These are phyloP conservation scores for Polyporus tsugae DNA, from an alignment of 1,284 basidiomycete genomes.

Conservation along the genomic window DNA sequence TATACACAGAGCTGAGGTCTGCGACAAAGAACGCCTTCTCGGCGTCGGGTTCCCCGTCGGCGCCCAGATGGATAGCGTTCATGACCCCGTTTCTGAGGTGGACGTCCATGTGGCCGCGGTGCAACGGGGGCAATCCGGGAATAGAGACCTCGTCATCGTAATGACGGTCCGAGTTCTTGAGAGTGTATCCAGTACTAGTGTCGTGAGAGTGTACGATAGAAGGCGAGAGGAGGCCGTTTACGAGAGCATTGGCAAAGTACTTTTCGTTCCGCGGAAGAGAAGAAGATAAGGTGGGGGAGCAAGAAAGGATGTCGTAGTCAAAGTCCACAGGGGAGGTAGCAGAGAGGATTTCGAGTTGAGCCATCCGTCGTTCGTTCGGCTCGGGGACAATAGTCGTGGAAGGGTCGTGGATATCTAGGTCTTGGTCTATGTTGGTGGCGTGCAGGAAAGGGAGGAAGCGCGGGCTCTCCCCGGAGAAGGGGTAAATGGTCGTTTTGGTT, in stretches of 20 bases:
- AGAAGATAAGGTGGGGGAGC: slow-evolving; percentile 42
- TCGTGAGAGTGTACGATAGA: slow-evolving; percentile 38
- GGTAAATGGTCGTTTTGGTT: slow-evolving; percentile 27
- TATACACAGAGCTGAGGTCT: slow-evolving; percentile 90
- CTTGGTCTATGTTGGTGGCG: slow-evolving; percentile 31
- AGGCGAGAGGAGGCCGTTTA: slow-evolving; percentile 44
- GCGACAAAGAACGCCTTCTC: slow-evolving; percentile 98
- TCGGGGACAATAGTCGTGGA: slow-evolving; percentile 17
- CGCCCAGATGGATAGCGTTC: slow-evolving; percentile 60
- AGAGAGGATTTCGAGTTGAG: slow-evolving; percentile 64
- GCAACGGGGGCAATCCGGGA: slow-evolving; percentile 69
- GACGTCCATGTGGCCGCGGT: slow-evolving; percentile 71
- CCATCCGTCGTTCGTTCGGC: slow-evolving; percentile 52
- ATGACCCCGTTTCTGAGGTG: slow-evolving; percentile 80
- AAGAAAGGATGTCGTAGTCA: slow-evolving; percentile 43
- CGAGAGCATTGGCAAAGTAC: slow-evolving; percentile 43
- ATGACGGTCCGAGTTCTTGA: slow-evolving; percentile 34
- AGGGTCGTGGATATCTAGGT: slow-evolving; percentile 28
- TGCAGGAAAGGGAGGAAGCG: slow-evolving; percentile 19
- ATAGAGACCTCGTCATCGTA: slow-evolving; percentile 58
- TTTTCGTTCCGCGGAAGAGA: slow-evolving; percentile 46
- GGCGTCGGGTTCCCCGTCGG: slow-evolving; percentile 69
- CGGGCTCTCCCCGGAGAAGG: slow-evolving; percentile 24
- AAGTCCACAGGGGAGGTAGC: slow-evolving; percentile 59
- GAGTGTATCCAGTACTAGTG: slow-evolving; percentile 17